phyloP scores from a whole-genome alignment of 306 rosid genomes.

The Medicago lupulina region DNA sequence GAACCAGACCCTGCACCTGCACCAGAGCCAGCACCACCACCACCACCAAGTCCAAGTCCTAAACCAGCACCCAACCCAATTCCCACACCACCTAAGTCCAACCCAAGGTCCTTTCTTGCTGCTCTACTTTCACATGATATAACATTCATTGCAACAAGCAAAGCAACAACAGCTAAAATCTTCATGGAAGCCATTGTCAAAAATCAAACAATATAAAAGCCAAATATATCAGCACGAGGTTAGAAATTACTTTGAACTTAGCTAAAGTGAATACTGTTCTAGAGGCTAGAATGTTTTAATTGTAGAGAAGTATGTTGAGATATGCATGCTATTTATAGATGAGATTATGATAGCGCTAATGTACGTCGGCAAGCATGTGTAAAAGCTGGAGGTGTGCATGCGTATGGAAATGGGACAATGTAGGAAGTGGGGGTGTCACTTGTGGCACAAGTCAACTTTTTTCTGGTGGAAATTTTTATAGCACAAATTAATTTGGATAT shows the following conservation, averaged over 20 bases:
- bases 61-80: constrained; percentile 61
- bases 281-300: not conserved
- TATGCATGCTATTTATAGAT: constrained; percentile 47
- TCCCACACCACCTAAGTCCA: constrained; percentile 70
- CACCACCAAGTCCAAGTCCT: constrained; percentile 64
- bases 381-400: constrained; percentile 36
- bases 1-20: constrained; percentile 49
- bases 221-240: not conserved
- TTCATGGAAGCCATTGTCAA: constrained; percentile 37
- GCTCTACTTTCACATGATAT: constrained; percentile 54
- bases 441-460: not conserved
- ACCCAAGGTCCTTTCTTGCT: constrained; percentile 67
- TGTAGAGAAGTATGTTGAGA: not conserved
- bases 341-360: constrained; percentile 9
- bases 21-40: constrained; percentile 54
- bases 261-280: not conserved
- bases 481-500: constrained; percentile 32
- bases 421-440: constrained; percentile 41
- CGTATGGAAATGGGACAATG: constrained; percentile 18
- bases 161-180: constrained; percentile 45
- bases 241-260: too few relatives aligned
- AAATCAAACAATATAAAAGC: not conserved
- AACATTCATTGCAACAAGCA: constrained; percentile 47
- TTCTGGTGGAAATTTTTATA: constrained; percentile 28
- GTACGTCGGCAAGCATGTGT: constrained; percentile 37